Evolutionary conservation across 1,139 yeast species (phyloP).

Genomic region (Wickerhamomyces sp.): DNA sequence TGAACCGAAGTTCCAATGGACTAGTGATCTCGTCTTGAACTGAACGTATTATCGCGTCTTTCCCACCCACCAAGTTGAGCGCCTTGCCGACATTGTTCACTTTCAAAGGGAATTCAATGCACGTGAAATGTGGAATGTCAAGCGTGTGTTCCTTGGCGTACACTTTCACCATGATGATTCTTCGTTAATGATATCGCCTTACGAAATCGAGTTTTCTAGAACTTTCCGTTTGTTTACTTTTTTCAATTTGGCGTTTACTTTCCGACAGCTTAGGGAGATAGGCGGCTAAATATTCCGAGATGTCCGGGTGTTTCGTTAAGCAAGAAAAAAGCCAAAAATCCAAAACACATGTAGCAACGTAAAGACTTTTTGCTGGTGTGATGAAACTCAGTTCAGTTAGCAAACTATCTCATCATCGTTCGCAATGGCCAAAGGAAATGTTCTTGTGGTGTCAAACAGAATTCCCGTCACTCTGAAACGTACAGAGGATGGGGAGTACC

Average conservation of each 20-base stretch:
- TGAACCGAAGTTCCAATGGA: slow-evolving; percentile 55
- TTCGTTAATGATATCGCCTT: too few species aligned
- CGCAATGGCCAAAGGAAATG: slow-evolving; percentile 47
- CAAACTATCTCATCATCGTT: not conserved
- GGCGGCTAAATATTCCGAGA: too few species aligned
- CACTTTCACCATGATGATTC: slow-evolving; percentile 1
- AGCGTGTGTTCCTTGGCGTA: slow-evolving; percentile 50
- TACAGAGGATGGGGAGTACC: slow-evolving; percentile 54
- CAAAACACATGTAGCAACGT: too few species aligned
- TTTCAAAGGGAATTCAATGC: slow-evolving; percentile 76
- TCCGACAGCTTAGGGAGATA: too few species aligned
- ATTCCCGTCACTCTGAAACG: slow-evolving; percentile 88
- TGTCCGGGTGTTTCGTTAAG: too few species aligned
- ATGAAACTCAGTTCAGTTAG: not conserved
- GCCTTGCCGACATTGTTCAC: slow-evolving; percentile 65
- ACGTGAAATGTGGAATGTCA: slow-evolving; percentile 70
- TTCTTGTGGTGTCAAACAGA: slow-evolving; percentile 89
- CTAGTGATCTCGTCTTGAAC: slow-evolving; percentile 32
- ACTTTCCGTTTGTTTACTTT: slow-evolving; percentile 4
- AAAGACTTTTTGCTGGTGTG: not conserved
- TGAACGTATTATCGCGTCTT: slow-evolving; percentile 34
- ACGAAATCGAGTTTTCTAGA: too few species aligned
- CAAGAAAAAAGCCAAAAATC: too few species aligned
- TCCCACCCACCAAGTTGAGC: slow-evolving; percentile 74
- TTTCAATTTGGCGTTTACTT: not conserved